Base-by-base conservation (phyloP, 306 rosid genomes). In the Cucurbita maxima region DNA sequence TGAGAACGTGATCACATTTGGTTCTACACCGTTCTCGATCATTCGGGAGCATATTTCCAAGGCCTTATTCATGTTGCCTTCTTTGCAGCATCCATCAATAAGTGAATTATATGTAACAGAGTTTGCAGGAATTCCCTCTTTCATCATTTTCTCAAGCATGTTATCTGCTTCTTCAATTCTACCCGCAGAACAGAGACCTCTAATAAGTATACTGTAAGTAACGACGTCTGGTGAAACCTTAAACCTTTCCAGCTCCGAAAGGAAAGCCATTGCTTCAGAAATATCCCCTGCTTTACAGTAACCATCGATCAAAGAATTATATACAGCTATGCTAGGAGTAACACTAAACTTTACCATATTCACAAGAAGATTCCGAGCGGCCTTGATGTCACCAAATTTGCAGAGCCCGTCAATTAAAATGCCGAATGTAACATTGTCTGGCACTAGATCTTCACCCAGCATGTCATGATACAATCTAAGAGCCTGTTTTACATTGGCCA, bases 271-370 rank as follows among this genome's bases (percentile, higher is more conserved):
- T 4, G 86, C 93, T 79, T 81, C 87, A n/a, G 67, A 18, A 74
- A 89, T 74, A 56, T 81, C 76, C 12, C 83, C 80, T 2, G 69
- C 83, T 78, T 82, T 84, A 60, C 89, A 83, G 72, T 75, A 80
- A n/a, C 90, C 90, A 37, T 82, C 82, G 47, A 92, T 86, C 84
- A 89, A 81, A 76, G 79, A 79, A 81, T 89, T 89, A 78, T 80
- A 92, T 30, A 79, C 87, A 82, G 75, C 55, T 1, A 67, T 11
- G 76, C 84, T 87, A 54, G 96, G 85, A 79, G 63, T 75, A 73
- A 87, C 82, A 40, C 87, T 86, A 72, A 86, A 86, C 81, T 87
- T 86, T 1, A 67, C 69, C 89, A 92, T 86, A 59, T 59, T 70
- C 52, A 53, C 84, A 69, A 81, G 81, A 71, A 83, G 56, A 58